Conservation (phyloP, 1,284 basidiomycete genomes). For the Tylopilus orsonianus region DNA sequence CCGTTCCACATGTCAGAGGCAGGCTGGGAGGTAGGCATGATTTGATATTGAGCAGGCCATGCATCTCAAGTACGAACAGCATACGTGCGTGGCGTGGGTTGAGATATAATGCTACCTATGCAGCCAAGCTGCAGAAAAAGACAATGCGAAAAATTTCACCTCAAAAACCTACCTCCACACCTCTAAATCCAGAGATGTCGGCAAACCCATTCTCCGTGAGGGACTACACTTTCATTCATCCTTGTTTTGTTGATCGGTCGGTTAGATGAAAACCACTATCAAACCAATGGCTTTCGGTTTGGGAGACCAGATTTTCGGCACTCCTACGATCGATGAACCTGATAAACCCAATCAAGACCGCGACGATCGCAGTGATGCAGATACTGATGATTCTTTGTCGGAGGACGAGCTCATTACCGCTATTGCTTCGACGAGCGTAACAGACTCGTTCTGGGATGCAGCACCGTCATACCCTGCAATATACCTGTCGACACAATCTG, state of each 20-base stretch:
- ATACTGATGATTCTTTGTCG: constrained; percentile 29
- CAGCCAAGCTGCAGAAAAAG: constrained; percentile 60
- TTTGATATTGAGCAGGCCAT: constrained; percentile 3
- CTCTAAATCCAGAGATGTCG: constrained; percentile 36
- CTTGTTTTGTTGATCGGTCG: neutral
- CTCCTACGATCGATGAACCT: constrained; percentile 18
- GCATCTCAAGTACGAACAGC: constrained; percentile 39
- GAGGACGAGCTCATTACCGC: constrained; percentile 57
- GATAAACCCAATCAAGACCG: constrained; percentile 18
- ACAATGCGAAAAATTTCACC: constrained; percentile 36
- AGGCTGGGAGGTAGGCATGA: constrained; percentile 65
- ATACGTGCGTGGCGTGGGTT: constrained; percentile 77
- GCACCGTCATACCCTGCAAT: constrained; percentile 64
- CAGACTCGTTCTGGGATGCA: constrained; percentile 62
- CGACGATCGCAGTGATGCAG: constrained; percentile 33
- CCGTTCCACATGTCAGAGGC: constrained; percentile 63
- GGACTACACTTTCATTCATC: neutral
- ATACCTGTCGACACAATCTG: constrained; percentile 70
- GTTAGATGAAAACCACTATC: constrained; percentile 22
- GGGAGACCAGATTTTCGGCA: constrained; percentile 64
- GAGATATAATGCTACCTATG: constrained; percentile 69
- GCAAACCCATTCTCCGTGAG: constrained; percentile 72
- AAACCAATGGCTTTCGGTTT: constrained; percentile 47
- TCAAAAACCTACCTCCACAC: constrained; percentile 37
- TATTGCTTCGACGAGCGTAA: constrained; percentile 52